Conservation (phyloP, 768 basidiomycete genomes). For the Lactifluus subvellereus region DNA sequence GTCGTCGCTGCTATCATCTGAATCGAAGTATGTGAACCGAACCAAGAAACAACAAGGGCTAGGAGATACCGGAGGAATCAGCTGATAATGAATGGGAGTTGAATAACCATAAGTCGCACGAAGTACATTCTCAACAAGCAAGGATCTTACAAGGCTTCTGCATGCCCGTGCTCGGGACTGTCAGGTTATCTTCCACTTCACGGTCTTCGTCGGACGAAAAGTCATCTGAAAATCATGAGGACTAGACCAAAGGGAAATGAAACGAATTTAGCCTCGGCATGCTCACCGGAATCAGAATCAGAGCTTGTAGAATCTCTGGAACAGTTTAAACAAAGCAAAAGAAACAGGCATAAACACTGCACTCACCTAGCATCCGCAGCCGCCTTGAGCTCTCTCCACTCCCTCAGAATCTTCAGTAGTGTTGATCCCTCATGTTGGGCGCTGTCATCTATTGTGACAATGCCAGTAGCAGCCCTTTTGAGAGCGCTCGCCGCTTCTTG, state of each 20-base stretch:
- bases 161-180: constrained; percentile 3
- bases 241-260: background rate
- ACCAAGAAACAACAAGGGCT: background rate
- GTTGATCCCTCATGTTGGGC: constrained; percentile 43
- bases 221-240: constrained; percentile 9
- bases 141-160: constrained; percentile 4
- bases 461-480: constrained; percentile 63
- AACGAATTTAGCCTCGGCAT: background rate
- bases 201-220: constrained; percentile 21
- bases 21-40: background rate
- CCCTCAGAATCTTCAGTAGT: constrained; percentile 57
- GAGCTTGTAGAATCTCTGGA: constrained; percentile 20
- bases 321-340: background rate
- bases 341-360: background rate
- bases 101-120: constrained; percentile 6
- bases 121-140: constrained; percentile 10
- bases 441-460: constrained; percentile 56
- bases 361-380: constrained; percentile 17
- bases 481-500: constrained; percentile 62
- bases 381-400: constrained; percentile 45
- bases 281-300: constrained; percentile 23
- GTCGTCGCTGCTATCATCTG: constrained; percentile 8
- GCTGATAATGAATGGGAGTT: background rate
- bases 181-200: background rate
- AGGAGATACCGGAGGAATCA: constrained; percentile 9